These are phyloP conservation scores for Anthracocystis panici-leucophaei DNA, from an alignment of 1,284 basidiomycete genomes.

Conservation along the genomic window DNA sequence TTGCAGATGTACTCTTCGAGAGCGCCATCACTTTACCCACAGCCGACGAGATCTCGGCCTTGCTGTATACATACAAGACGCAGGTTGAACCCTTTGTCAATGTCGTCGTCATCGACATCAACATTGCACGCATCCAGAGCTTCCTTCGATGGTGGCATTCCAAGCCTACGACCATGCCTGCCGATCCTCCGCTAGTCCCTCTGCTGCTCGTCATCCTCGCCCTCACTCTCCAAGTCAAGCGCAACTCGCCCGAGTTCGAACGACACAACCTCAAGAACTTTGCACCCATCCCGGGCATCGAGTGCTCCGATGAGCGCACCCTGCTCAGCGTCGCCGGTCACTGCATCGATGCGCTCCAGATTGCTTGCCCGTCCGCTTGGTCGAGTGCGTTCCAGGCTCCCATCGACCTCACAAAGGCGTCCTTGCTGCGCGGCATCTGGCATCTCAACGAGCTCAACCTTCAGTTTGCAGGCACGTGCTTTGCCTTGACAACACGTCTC, in stretches of 20 bases:
- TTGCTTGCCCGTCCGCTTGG: constrained; percentile 61
- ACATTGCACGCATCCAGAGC: constrained; percentile 56
- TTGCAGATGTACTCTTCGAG: constrained; percentile 56
- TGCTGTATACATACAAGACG: constrained; percentile 58
- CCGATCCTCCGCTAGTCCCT: constrained; percentile 61
- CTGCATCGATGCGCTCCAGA: constrained; percentile 59
- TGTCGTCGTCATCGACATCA: constrained; percentile 56
- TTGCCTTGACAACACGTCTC: constrained; percentile 54
- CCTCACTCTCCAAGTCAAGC: constrained; percentile 54
- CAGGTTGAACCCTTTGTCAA: constrained; percentile 58
- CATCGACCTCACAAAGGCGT: constrained; percentile 60
- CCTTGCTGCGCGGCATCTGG: constrained; percentile 59
- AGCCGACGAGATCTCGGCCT: constrained; percentile 40
- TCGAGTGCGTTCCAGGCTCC: constrained; percentile 59
- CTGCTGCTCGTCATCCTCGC: constrained; percentile 61
- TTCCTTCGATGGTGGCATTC: constrained; percentile 63
- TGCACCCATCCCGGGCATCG: constrained; percentile 33
- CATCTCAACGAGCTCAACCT: constrained; percentile 61
- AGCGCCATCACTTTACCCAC: constrained; percentile 52
- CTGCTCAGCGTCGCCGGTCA: constrained; percentile 58
- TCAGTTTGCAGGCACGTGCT: constrained; percentile 58
- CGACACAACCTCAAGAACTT: constrained; percentile 37
- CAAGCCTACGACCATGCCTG: constrained; percentile 58
- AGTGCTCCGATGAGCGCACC: constrained; percentile 54
- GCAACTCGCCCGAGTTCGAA: constrained; percentile 47